Evolutionary conservation across 768 basidiomycete species (phyloP), one percentile per base, ranked within the genome.

Genomic region (Psilocybe sp.): DNA sequence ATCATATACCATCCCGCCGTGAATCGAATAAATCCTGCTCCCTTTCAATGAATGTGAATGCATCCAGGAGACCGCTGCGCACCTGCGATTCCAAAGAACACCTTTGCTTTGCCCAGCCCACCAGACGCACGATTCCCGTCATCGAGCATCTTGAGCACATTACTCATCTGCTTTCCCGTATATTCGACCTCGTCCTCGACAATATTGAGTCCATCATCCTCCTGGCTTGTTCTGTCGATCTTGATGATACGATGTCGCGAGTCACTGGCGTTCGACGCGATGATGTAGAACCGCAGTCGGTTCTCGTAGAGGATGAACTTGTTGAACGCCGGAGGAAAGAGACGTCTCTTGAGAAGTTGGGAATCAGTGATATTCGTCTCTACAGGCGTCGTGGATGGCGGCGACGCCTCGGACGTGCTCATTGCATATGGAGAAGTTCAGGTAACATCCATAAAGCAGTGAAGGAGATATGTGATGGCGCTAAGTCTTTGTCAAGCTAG

Each of bases 1-100:
- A 99, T 81, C 81, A 98, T 85, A 66, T 98, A 98, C 89, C 92
- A 98, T 8, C 94, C 92, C 1, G 93, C 88, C 2, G 94, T 97
- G 65, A 98, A 98, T 39, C 82, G 81, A 48, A 98, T 84, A 62
- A 99, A 98, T 0, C 96, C 96, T 89, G 34, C 43, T 19, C 3
- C 2, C 11, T 15, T 36, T 40, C 16, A 50, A 36, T 23, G 38
- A 16, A 28, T 7, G 15, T 31, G 31, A 13, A 13, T 2, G 19
- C 18, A 10, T 13, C 7, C n/a, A 32, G 23, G 28, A 23, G 12
- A 15, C n/a, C 34, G 33, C 52, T n/a, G 38, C 78, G 44, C 53
- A 87, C 89, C 90, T 15, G 85, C 90, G 54, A 94, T 78, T 1
- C 89, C 90, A 70, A 89, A 96, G 66, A 90, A 90, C 42, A 81